Percentiles rank a stretch among this genome's conserved stretches.
phyloP scores from a whole-genome alignment of 768 basidiomycete genomes.

The Tricholoma furcatifolium region DNA sequence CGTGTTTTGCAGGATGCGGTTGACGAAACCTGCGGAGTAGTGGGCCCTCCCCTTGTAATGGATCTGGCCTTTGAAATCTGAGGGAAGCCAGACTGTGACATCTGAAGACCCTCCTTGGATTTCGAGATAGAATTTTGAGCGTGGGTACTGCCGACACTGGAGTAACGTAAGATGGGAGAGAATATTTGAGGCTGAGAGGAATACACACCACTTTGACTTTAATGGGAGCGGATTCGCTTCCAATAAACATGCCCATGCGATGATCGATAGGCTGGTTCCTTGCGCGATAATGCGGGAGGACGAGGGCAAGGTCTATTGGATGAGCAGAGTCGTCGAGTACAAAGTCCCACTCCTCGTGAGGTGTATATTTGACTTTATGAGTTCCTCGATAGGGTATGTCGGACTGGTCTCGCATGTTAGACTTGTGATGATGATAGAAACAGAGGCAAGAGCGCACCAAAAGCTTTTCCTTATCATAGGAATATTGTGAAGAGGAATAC shows the following conservation, averaged over 20 bases:
- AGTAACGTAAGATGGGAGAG: conserved; percentile 13
- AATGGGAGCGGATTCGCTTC: conserved; percentile 48
- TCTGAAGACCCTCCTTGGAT: conserved; percentile 65
- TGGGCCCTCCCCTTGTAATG: conserved; percentile 48
- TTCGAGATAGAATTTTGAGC: conserved; percentile 61
- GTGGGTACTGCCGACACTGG: conserved; percentile 59
- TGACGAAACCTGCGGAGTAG: conserved; percentile 73
- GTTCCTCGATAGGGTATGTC: conserved; percentile 41
- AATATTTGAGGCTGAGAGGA: conserved; percentile 1
- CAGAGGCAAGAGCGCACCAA: conserved; percentile 10
- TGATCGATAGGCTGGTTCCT: conserved; percentile 69
- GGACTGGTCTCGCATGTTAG: conserved; percentile 6
- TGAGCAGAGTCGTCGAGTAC: conserved; percentile 49
- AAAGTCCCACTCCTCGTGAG: conserved; percentile 65
- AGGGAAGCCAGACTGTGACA: conserved; percentile 75
- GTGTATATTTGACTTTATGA: conserved; percentile 63
- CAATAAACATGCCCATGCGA: conserved; percentile 69
- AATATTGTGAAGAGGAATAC: conserved; percentile 6
- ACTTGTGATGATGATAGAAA: neutral
- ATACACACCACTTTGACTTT: conserved; percentile 73
- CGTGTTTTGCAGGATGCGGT: conserved; percentile 59
- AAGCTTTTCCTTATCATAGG: conserved; percentile 12
- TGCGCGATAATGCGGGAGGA: conserved; percentile 78
- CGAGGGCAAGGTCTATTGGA: conserved; percentile 63
- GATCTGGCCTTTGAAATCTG: conserved; percentile 74